Conservation (phyloP, 2,329 filamentous ascomycete species). For the Malbranchea zuffiana region DNA sequence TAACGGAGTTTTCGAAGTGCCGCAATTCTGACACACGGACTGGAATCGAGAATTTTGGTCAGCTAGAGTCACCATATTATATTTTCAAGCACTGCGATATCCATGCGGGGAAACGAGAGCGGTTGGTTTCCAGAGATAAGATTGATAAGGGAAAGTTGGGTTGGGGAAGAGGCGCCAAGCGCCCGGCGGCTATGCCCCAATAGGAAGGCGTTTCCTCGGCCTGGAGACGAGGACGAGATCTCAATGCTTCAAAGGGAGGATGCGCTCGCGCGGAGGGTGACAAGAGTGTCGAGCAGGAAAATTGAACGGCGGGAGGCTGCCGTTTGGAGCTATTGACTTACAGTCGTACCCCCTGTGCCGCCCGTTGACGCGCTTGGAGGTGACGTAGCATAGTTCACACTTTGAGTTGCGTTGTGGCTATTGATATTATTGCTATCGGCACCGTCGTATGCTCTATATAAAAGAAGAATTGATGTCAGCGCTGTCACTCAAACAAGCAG, state of each 20-base stretch:
- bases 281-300: conserved; percentile 8
- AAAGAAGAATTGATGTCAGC: conserved; percentile 17
- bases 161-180: no score
- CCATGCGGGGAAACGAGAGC: no score
- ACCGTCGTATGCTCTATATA: conserved; percentile 14
- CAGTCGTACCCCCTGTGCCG: conserved; percentile 44
- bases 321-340: conserved; percentile 24
- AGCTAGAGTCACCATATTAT: conserved; percentile 39
- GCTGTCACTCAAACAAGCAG: conserved; percentile 5
- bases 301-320: not conserved
- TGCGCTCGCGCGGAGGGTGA: no score
- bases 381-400: conserved; percentile 52
- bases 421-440: conserved; percentile 15
- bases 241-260: no score
- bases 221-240: not conserved
- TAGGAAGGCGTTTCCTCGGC: not conserved
- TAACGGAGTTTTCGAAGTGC: conserved; percentile 86
- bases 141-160: conserved; percentile 30
- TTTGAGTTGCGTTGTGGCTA: conserved; percentile 38
- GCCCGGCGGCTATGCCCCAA: conserved; percentile 7
- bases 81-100: no score
- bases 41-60: conserved; percentile 53
- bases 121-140: no score
- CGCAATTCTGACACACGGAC: conserved; percentile 94
- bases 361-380: conserved; percentile 55